Evolutionary conservation across 495 filamentous ascomycete species (phyloP).

Genomic region (Aspergillus coremiiformis): DNA sequence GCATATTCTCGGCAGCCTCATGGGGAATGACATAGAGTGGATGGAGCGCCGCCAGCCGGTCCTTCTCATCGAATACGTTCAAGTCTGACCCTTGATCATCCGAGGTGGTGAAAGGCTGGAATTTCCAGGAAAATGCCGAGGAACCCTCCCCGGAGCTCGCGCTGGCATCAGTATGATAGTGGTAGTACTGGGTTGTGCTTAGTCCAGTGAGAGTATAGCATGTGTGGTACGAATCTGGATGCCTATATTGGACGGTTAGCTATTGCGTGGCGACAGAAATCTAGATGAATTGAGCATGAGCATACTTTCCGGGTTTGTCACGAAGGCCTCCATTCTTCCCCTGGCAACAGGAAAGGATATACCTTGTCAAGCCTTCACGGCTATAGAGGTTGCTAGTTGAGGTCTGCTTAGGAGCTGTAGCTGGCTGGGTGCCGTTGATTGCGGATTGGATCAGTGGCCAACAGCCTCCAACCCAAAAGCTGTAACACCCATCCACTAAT

Average conservation of each 20-base stretch:
- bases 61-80: slow-evolving; percentile 41
- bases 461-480: slow-evolving; percentile 92
- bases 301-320: slow-evolving; percentile 89
- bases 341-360: slow-evolving; percentile 86
- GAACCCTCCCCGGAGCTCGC: slow-evolving; percentile 24
- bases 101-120: slow-evolving; percentile 40
- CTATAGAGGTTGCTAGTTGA: slow-evolving; percentile 57
- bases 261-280: neutral
- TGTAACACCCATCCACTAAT: slow-evolving; percentile 95
- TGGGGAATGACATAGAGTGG: slow-evolving; percentile 82
- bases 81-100: slow-evolving; percentile 33
- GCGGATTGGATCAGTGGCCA: slow-evolving; percentile 87
- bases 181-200: slow-evolving; percentile 70
- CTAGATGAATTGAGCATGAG: neutral
- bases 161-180: slow-evolving; percentile 49
- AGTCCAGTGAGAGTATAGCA: slow-evolving; percentile 86
- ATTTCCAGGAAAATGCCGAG: slow-evolving; percentile 61
- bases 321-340: slow-evolving; percentile 70
- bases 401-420: slow-evolving; percentile 11
- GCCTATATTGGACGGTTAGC: slow-evolving; percentile 38
- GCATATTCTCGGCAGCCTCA: slow-evolving; percentile 54
- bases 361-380: slow-evolving; percentile 74
- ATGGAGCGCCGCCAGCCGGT: slow-evolving; percentile 53
- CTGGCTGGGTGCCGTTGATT: slow-evolving; percentile 43
- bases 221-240: slow-evolving; percentile 82